Evolutionary conservation across 352 stramenopile species (phyloP), one percentile per base, ranked within the genome.

Genomic region (Phytophthora pini): DNA sequence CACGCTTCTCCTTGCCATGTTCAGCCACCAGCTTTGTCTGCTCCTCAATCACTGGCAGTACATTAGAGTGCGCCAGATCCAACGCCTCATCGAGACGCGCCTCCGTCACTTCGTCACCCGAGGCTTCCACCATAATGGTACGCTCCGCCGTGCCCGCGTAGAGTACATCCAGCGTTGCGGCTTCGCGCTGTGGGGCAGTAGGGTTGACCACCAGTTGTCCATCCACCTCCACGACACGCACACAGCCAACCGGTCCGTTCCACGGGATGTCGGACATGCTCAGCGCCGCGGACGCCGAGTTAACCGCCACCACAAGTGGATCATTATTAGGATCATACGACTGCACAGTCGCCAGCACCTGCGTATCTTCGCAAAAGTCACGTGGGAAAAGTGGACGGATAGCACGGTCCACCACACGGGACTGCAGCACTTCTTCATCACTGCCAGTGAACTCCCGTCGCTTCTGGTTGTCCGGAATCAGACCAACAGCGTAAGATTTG

Each of bases 371-470:
- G 47, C 82, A 90, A 80, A 94, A 99, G 45, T 97, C 96, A 26
- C 94, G 82, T 8, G 94, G 89, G 68, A 99, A 98, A 10, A 99
- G 77, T 36, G 97, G 97, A 11, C 97, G 90, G 45, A 99, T 82
- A 5, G 97, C 94, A 58, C 97, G 88, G 77, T 99, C 97, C 50
- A 99, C 96, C 22, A 99, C 82, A 22, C 97, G 92, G 52, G 89
- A 98, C 40, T 97, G 95, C 60, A 99, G 80, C 50, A 99, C 97
- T 74, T 99, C 96, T 34, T 98, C 90, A 72, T 99, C 97, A 12
- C 78, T 94, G 29, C 93, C 88, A 20, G 86, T 82, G 65, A 95
- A 95, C 64, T 98, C 96, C 36, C 83, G 90, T 56, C 94, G 87
- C 50, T 80, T 89, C 59, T 82, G 83, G 26, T 89, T 96, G 51